These are phyloP conservation scores for Kodamaea kaohsiungensis DNA, from an alignment of 805 yeast species.

Conservation along the genomic window DNA sequence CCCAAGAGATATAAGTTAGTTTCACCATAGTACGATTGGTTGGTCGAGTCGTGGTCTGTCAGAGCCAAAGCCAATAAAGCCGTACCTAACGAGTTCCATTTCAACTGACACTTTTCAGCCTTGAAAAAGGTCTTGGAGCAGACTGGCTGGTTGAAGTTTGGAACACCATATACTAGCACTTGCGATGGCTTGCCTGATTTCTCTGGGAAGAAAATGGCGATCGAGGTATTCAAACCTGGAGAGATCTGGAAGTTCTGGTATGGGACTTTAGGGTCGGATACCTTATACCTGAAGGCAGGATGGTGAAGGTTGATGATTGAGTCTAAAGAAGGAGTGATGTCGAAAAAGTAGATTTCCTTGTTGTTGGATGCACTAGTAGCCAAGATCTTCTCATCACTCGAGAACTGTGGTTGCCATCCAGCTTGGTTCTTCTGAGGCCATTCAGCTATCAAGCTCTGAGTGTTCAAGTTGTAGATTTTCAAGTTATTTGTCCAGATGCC, in stretches of 20 bases:
- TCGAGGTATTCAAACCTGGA: constrained; percentile 86
- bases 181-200: constrained; percentile 85
- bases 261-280: constrained; percentile 52
- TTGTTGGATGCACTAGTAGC: constrained; percentile 57
- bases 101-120: constrained; percentile 89
- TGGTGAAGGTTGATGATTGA: constrained; percentile 39
- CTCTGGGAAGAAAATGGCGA: constrained; percentile 90
- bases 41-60: constrained; percentile 92
- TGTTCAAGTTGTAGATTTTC: constrained; percentile 62
- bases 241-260: constrained; percentile 64
- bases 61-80: constrained; percentile 91
- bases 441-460: constrained; percentile 51
- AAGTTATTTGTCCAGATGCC: constrained; percentile 82
- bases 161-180: constrained; percentile 80
- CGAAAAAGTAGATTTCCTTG: constrained; percentile 68
- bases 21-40: constrained; percentile 96
- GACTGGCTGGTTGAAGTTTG: constrained; percentile 73
- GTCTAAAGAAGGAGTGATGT: constrained; percentile 36
- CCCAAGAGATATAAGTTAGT: constrained; percentile 88
- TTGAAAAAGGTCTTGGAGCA: constrained; percentile 89
- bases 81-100: constrained; percentile 94
- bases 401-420: constrained; percentile 92
- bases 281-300: constrained; percentile 59
- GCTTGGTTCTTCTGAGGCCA: constrained; percentile 81
- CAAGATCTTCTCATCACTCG: constrained; percentile 72